These are phyloP conservation scores for Spathaspora sp. DNA, from an alignment of 805 yeast genomes.

Conservation along the genomic window DNA sequence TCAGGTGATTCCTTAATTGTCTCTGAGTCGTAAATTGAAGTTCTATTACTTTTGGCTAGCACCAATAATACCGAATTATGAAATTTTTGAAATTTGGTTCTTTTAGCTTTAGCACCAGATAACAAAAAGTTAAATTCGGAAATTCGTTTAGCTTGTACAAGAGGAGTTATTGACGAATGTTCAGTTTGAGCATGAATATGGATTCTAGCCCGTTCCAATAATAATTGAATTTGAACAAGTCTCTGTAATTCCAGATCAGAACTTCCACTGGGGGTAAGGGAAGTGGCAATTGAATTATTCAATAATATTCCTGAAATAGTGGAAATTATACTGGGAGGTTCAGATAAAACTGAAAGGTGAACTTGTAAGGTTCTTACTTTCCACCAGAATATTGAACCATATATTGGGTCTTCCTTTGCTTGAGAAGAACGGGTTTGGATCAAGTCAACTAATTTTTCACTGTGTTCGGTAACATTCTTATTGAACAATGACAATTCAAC, in stretches of 20 bases:
- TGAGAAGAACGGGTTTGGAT: constrained; percentile 7
- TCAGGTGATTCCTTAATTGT: constrained; percentile 41
- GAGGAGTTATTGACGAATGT: constrained; percentile 51
- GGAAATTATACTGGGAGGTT: constrained; percentile 50
- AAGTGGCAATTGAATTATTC: constrained; percentile 25
- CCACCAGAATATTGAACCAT: constrained; percentile 69
- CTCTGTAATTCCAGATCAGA: constrained; percentile 27
- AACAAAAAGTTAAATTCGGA: constrained; percentile 61
- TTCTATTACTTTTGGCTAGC: constrained; percentile 55
- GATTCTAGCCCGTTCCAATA: constrained; percentile 66
- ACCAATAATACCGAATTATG: constrained; percentile 73
- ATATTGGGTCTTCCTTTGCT: constrained; percentile 22
- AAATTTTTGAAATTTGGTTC: constrained; percentile 76
- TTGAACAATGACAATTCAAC: constrained; percentile 37
- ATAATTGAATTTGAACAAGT: constrained; percentile 44
- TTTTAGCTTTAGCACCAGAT: constrained; percentile 85
- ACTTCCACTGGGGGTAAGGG: constrained; percentile 24
- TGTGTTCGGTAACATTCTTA: constrained; percentile 9
- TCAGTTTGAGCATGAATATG: constrained; percentile 64
- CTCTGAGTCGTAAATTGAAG: constrained; percentile 18
- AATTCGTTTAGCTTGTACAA: constrained; percentile 53
- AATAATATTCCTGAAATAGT: constrained; percentile 40
- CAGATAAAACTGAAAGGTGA: constrained; percentile 62
- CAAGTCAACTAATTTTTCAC: constrained; percentile 4
- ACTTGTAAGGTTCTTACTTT: constrained; percentile 63